phyloP scores from a whole-genome alignment of 176 grass and related monocot genomes.

The Aechmea fasciata region DNA sequence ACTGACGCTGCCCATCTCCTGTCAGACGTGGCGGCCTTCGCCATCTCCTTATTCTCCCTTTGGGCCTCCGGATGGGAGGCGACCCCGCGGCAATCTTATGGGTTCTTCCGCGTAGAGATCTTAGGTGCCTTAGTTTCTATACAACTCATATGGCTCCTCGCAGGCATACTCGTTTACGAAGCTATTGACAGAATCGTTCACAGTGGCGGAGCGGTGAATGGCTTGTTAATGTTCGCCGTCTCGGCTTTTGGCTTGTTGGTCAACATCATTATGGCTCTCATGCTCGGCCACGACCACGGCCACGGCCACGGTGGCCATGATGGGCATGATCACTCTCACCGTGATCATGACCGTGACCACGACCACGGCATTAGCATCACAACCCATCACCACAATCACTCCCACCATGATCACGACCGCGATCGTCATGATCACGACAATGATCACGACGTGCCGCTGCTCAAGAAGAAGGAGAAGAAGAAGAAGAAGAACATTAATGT shows the following conservation, averaged over 20 bases:
- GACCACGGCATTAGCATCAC: conserved; percentile 15
- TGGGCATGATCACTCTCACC: conserved; percentile 31
- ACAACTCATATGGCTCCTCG: conserved; percentile 93
- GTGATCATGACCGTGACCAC: conserved; percentile 29
- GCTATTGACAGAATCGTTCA: conserved; percentile 72
- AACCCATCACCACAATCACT: conserved; percentile 4
- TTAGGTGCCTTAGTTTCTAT: conserved; percentile 90
- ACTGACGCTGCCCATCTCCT: conserved; percentile 97
- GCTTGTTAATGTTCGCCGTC: conserved; percentile 89
- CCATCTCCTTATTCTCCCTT: conserved; percentile 87
- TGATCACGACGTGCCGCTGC: conserved; percentile 45
- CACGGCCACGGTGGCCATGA: conserved; percentile 44
- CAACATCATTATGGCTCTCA: conserved; percentile 88
- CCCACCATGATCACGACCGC: conserved; percentile 29
- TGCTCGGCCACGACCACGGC: conserved; percentile 93
- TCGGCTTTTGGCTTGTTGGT: conserved; percentile 89
- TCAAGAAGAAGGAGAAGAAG: conserved; percentile 41
- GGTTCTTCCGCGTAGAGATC: conserved; percentile 89
- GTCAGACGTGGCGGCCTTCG: conserved; percentile 92
- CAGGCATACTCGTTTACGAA: conserved; percentile 92
- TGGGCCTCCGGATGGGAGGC: conserved; percentile 98
- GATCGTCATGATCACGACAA: conserved; percentile 41
- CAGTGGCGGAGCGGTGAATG: conserved; percentile 67
- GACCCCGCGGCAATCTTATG: conserved; percentile 81
- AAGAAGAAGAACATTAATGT: conserved; percentile 95